Evolutionary conservation across 768 basidiomycete genomes (phyloP), one percentile per base, ranked within the genome.

Genomic region (Chalciporus pseudorubinellus): DNA sequence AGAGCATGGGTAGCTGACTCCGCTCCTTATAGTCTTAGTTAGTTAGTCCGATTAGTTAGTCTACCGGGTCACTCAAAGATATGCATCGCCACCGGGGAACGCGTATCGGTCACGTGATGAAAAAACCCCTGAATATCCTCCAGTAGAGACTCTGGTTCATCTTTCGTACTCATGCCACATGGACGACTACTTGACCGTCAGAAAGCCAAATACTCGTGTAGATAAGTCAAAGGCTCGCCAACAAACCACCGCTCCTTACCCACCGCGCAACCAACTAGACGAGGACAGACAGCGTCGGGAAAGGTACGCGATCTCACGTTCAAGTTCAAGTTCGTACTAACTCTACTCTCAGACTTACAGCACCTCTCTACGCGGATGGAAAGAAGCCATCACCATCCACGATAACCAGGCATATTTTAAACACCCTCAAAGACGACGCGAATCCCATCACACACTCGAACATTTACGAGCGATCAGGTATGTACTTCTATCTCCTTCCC

Each of bases 361-460:
- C 64, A 26, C 67, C 71, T 33, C 48, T 72, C 18, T 48, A 60
- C 31, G 65, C 57, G 38, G 67, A 65, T 28, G 66, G 59, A n/a
- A 53, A 57, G 44, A 70, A 67, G 46, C 68, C 73, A 4, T 77
- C 78, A 18, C 61, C 70, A 0, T 58, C 73, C 26, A 68, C 70
- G n/a, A 61, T 87, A 34, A 88, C 82, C 12, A 81, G 74, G 48
- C 76, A 82, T 48, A 67, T 92, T 13, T 64, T 92, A 38, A 75
- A 70, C 24, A 88, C 83, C 0, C 74, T 93, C 40, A 65, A 74
- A 14, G 77, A 87, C 53, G 71, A 76, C 46, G 77, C 79, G 10
- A 92, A 92, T 64, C 91, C 91, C 1, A 89, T 92, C 45, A 90
- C 89, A 1, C 84, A 88, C 59, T 84, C 84, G 1, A 79, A 86